These are phyloP conservation scores for Leucosporidium scottii DNA, from an alignment of 768 basidiomycete species.

Conservation along the genomic window DNA sequence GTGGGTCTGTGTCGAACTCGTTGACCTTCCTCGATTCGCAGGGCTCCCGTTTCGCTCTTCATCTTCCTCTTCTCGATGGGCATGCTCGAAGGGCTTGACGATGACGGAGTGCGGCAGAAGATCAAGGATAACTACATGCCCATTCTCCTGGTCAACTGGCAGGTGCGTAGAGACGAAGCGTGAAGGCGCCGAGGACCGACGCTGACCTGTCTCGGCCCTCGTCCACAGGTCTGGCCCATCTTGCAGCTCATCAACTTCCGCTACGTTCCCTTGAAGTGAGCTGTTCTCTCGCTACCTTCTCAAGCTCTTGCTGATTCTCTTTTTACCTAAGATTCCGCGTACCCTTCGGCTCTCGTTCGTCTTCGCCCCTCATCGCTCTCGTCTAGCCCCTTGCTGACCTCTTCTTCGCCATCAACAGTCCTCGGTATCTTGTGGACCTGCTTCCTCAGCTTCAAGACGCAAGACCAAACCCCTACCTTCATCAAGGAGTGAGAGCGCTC, in stretches of 20 bases:
- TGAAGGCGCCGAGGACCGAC: too few relatives aligned
- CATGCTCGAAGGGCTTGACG: slow-evolving; percentile 27
- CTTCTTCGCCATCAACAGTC: not conserved
- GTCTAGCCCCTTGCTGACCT: not conserved
- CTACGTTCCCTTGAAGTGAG: slow-evolving; percentile 23
- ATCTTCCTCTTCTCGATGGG: slow-evolving; percentile 33
- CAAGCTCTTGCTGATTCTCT: not conserved
- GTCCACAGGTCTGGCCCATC: slow-evolving; percentile 27
- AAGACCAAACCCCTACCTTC: not conserved
- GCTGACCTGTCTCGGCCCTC: not conserved
- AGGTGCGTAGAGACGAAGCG: not conserved
- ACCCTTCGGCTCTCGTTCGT: slow-evolving; percentile 24
- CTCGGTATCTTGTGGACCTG: slow-evolving; percentile 24
- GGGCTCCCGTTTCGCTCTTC: slow-evolving; percentile 30
- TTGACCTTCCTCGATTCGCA: not conserved
- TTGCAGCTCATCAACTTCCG: slow-evolving; percentile 34
- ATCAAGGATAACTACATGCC: slow-evolving; percentile 21
- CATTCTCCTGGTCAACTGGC: slow-evolving; percentile 32
- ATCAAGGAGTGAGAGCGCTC: too few relatives aligned
- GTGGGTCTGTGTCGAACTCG: not conserved
- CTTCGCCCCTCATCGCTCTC: not conserved
- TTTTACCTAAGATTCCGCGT: slow-evolving; percentile 17
- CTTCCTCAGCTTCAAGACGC: slow-evolving; percentile 16
- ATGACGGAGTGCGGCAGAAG: slow-evolving; percentile 16
- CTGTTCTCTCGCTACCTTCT: not conserved